Evolutionary conservation across 306 rosid genomes (phyloP).

Genomic region (Alnus glutinosa): DNA sequence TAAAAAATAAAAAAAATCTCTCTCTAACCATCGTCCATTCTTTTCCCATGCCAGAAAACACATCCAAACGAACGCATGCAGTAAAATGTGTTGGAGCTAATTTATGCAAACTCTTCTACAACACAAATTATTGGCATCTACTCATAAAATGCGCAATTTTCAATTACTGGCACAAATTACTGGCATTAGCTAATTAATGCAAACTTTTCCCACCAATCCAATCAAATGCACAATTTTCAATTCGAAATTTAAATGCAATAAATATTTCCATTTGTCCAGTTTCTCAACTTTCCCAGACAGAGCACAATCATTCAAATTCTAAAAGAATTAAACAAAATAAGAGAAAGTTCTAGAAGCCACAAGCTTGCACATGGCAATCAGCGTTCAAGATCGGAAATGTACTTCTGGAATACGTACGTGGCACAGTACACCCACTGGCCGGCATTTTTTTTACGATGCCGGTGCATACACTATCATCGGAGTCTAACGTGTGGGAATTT

Average conservation of each 20-base stretch:
- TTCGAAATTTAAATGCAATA: no score
- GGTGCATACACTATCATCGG: conserved; percentile 24
- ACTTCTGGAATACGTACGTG: conserved; percentile 18
- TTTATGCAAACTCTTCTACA: background rate
- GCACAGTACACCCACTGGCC: conserved; percentile 10
- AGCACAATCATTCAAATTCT: background rate
- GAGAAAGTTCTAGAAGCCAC: background rate
- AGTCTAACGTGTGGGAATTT: background rate
- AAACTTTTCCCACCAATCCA: no score
- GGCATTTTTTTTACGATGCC: background rate
- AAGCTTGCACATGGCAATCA: conserved; percentile 54
- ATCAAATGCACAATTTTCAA: no score
- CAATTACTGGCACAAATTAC: no score
- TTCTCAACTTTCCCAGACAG: conserved; percentile 2
- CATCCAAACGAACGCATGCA: no score
- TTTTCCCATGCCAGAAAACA: no score
- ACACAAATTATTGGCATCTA: background rate
- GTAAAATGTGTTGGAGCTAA: background rate
- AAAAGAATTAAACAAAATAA: background rate
- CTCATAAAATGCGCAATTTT: background rate
- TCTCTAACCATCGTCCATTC: no score
- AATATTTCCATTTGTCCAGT: background rate
- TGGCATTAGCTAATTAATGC: no score
- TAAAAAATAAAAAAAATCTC: no score
- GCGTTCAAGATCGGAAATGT: conserved; percentile 8